phyloP scores from a whole-genome alignment of 306 rosid species.

The Gastrolobium bilobum region DNA sequence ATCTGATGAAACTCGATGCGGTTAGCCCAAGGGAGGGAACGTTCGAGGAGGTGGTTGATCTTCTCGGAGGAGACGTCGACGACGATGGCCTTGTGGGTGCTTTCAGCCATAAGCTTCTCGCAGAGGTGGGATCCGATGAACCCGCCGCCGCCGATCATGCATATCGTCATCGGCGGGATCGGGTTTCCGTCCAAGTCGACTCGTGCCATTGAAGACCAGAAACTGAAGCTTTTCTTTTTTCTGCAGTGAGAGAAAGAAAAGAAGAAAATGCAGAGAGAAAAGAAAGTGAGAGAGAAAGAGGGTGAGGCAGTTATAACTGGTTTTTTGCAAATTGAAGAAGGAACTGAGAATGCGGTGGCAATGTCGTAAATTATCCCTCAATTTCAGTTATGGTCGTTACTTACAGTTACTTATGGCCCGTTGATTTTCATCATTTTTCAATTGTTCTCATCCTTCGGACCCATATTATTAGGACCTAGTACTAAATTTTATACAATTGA shows the following conservation, averaged over 20 bases:
- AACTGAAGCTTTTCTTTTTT: background rate
- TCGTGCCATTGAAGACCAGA: constrained; percentile 42
- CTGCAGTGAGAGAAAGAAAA: constrained; percentile 12
- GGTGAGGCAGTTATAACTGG: constrained; percentile 43
- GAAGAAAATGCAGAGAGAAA: background rate
- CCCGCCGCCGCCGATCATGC: constrained; percentile 93
- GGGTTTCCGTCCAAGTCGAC: constrained; percentile 73
- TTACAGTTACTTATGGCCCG: background rate
- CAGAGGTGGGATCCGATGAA: constrained; percentile 94
- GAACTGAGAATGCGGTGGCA: constrained; percentile 49
- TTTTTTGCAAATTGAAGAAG: background rate
- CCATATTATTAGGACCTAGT: too few species aligned
- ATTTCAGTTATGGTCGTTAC: constrained; percentile 44
- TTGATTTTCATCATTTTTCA: background rate
- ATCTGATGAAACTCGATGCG: constrained; percentile 91
- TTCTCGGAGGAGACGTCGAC: constrained; percentile 78
- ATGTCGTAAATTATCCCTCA: constrained; percentile 17
- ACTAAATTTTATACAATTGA: too few species aligned
- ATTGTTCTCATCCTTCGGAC: too few species aligned
- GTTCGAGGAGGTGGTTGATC: constrained; percentile 75
- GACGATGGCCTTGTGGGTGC: constrained; percentile 75
- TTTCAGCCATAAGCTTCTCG: constrained; percentile 79
- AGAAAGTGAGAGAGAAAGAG: background rate
- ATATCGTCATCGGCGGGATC: constrained; percentile 68
- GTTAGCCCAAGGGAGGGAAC: constrained; percentile 64